These are phyloP conservation scores for Macadamia integrifolia DNA, from an alignment of 164 flowering plant species.

Conservation along the genomic window DNA sequence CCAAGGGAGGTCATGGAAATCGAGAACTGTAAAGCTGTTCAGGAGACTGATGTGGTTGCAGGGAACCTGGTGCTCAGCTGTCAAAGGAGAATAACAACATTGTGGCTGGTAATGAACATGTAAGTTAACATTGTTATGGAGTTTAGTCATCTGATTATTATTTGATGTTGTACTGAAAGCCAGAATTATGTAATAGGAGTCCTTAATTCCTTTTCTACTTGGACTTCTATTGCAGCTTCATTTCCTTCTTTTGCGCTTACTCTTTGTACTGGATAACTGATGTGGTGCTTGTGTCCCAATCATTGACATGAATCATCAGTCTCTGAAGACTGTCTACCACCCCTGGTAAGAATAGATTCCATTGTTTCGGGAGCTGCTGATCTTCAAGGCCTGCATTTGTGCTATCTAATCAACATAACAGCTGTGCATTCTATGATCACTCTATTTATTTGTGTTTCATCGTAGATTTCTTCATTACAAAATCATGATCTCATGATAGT, in stretches of 20 bases:
- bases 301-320: slow-evolving; percentile 41
- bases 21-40: slow-evolving; percentile 23
- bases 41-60: slow-evolving; percentile 23
- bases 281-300: background rate
- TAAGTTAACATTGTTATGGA: slow-evolving; percentile 32
- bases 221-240: background rate
- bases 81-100: slow-evolving; percentile 32
- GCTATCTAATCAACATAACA: too few species aligned
- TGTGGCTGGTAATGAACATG: slow-evolving; percentile 44
- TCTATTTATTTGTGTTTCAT: background rate
- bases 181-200: too few species aligned
- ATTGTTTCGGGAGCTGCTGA: too few species aligned
- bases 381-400: too few species aligned
- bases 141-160: background rate
- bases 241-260: background rate
- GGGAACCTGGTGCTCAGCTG: slow-evolving; percentile 24
- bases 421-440: background rate
- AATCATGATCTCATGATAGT: background rate
- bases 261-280: slow-evolving; percentile 7
- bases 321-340: slow-evolving; percentile 31
- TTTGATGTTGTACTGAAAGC: background rate
- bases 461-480: background rate
- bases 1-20: slow-evolving; percentile 26
- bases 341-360: slow-evolving; percentile 35
- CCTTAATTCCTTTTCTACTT: background rate